Evolutionary conservation across 768 basidiomycete species (phyloP).

Genomic region (Lanmaoa pseudosensibilis): DNA sequence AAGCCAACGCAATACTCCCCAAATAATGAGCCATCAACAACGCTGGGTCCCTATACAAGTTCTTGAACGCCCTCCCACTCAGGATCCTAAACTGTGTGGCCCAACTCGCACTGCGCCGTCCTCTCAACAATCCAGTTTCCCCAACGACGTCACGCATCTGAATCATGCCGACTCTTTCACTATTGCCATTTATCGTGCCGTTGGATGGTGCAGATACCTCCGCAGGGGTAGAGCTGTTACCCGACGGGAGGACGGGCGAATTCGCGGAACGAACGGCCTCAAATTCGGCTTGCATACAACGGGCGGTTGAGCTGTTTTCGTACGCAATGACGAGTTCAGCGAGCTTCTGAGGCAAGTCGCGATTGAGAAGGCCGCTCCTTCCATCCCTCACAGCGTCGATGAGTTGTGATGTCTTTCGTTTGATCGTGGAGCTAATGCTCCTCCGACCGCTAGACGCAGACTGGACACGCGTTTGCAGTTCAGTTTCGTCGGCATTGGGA

Average conservation of each 20-base stretch:
- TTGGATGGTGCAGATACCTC: constrained; percentile 21
- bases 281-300: constrained; percentile 61
- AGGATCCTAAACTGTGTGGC: constrained; percentile 90
- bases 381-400: constrained; percentile 53
- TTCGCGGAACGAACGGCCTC: constrained; percentile 38
- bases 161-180: constrained; percentile 33
- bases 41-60: constrained; percentile 92
- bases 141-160: constrained; percentile 66
- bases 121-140: constrained; percentile 67
- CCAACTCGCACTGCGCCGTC: constrained; percentile 80
- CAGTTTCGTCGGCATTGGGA: constrained; percentile 46
- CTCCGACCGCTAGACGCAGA: constrained; percentile 35
- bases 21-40: constrained; percentile 89
- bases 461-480: constrained; percentile 43
- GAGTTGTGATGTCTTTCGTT: constrained; percentile 72
- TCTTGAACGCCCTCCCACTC: constrained; percentile 97
- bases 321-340: constrained; percentile 73
- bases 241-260: background rate
- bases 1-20: constrained; percentile 77
- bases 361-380: constrained; percentile 31
- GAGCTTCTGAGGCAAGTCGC: constrained; percentile 56
- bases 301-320: constrained; percentile 63
- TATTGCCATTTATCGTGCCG: constrained; percentile 23
- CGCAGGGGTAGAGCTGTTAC: background rate
- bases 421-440: constrained; percentile 55